Evolutionary conservation across 2,329 filamentous ascomycete species (phyloP), one percentile per base, ranked within the genome.

Genomic region (Fusarium secorum): DNA sequence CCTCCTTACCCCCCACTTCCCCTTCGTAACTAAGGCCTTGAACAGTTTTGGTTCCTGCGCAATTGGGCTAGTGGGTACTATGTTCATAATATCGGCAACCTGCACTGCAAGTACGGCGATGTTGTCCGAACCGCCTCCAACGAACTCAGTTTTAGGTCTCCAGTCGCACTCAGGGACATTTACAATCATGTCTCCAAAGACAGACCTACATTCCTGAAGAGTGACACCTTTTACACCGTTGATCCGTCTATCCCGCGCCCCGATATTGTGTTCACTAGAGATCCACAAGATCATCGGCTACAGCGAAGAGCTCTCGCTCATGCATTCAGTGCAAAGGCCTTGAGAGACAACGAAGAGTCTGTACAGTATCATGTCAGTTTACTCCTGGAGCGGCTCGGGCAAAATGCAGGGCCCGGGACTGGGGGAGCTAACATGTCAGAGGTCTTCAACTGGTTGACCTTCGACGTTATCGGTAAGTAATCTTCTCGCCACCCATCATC

Each of bases 51-150:
- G 63, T 65, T 22, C 24, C 11, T 59, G 3, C 24, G 24, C 9
- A n/a, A 14, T 10, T 59, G 51, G 63, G 22, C 20, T 11, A 46
- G 60, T 9, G 60, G 63, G 3, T 24, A 11, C 20, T 41, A 70
- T n/a, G 18, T 39, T 3, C 51, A 24, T 6, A 11, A 24, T 1
- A 61, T 72, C 7, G 17, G 35, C 3, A 22, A 65, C 4, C 13
- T 58, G 4, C 62, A 73, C 22, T 44, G 52, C 7, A 62, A 66
- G 13, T 75, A 75, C 11, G 73, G 73, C 4, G 64, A 74, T 22
- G 55, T 72, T 4, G 71, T 75, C 17, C 65, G 73, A 11, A 49
- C 66, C 1, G 60, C 69, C 4, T 58, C 64, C 20, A 68, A 74
- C 18, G 71, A 75, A 10, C 62, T 75, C 1, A 61, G 64, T 35